Evolutionary conservation across 495 filamentous ascomycete species (phyloP).

Genomic region (Aspergillus ostianus): DNA sequence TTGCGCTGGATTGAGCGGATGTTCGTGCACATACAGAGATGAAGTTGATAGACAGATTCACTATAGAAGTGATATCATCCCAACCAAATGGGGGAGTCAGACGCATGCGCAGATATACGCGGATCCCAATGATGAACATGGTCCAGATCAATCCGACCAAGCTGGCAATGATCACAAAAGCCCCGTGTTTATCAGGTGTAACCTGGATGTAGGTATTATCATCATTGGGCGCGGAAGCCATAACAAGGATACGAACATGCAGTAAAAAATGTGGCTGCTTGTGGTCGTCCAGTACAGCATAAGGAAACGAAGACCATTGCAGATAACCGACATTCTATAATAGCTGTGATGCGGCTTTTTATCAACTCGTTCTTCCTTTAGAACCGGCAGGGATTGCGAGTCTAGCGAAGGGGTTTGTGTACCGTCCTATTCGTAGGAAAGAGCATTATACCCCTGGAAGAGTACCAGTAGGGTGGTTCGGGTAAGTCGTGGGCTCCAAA

Average conservation of each 20-base stretch:
- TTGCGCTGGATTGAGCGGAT: conserved; percentile 25
- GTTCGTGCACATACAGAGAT: background rate
- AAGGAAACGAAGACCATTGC: background rate
- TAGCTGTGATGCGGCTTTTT: background rate
- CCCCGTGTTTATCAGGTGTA: background rate
- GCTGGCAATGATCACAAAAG: background rate
- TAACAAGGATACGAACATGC: background rate
- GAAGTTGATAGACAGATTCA: background rate
- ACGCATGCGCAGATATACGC: background rate
- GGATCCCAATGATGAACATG: background rate
- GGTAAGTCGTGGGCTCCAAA: background rate
- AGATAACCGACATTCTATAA: background rate
- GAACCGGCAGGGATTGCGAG: background rate
- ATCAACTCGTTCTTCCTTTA: background rate
- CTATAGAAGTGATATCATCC: background rate
- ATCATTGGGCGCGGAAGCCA: background rate
- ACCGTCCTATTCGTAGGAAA: background rate
- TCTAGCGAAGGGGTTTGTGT: background rate
- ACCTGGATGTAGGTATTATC: background rate
- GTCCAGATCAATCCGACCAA: background rate
- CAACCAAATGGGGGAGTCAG: background rate
- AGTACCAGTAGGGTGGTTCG: background rate
- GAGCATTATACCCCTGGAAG: background rate
- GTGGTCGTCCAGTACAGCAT: background rate
- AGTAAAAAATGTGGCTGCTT: background rate